These are phyloP conservation scores for Neocucurbitaria cava DNA, from an alignment of 2,329 filamentous ascomycete species.

Conservation along the genomic window DNA sequence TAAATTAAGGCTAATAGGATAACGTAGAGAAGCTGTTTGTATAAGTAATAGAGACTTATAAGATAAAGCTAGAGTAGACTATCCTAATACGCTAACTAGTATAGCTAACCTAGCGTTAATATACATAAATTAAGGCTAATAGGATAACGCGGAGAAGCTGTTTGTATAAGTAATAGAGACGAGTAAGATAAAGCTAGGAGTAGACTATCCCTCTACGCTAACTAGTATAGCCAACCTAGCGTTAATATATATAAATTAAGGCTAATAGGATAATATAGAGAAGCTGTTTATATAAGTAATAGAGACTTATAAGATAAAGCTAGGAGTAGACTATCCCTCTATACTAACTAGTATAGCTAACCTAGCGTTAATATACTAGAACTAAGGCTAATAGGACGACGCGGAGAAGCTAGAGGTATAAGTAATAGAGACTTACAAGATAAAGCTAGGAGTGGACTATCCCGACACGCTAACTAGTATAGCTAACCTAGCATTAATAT, in stretches of 20 bases:
- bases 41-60: no score
- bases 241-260: not conserved
- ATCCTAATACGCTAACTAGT: no score
- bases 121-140: not conserved
- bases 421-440: no score
- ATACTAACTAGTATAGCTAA: slow-evolving; percentile 1
- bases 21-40: no score
- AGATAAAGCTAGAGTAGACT: no score
- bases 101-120: no score
- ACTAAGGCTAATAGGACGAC: no score
- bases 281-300: not conserved
- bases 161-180: not conserved
- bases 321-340: not conserved
- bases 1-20: no score
- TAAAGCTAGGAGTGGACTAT: no score
- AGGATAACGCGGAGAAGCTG: not conserved
- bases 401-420: no score
- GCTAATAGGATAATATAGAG: not conserved
- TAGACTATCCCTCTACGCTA: not conserved
- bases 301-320: not conserved
- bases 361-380: not conserved
- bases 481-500: no score
- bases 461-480: no score
- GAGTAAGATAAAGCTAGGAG: slow-evolving; percentile 5
- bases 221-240: not conserved